Conservation (phyloP, 352 stramenopile genomes). For the Pythium phragmiticola region DNA sequence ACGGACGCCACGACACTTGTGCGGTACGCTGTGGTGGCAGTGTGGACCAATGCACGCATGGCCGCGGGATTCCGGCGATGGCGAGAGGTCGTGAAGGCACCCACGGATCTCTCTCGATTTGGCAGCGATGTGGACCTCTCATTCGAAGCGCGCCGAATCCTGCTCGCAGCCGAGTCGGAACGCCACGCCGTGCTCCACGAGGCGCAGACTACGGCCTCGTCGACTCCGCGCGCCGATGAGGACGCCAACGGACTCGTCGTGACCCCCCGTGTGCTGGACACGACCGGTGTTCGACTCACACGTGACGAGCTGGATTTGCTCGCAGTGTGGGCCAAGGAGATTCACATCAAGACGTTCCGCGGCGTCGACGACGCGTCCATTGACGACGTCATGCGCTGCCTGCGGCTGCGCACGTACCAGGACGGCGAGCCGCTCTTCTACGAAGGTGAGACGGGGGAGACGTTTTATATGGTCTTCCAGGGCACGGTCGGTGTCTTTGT, state of each 20-base stretch:
- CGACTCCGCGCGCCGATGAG: background rate
- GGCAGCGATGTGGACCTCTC: slow-evolving; percentile 13
- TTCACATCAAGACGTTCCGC: slow-evolving; percentile 48
- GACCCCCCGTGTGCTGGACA: slow-evolving; percentile 6
- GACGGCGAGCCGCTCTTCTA: slow-evolving; percentile 54
- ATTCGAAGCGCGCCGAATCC: slow-evolving; percentile 25
- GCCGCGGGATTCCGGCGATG: slow-evolving; percentile 10
- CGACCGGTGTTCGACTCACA: slow-evolving; percentile 4
- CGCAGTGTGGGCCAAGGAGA: slow-evolving; percentile 38
- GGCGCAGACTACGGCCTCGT: background rate
- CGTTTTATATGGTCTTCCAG: slow-evolving; percentile 55
- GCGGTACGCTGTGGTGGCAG: slow-evolving; percentile 1
- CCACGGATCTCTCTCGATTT: slow-evolving; percentile 8
- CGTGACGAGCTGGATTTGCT: slow-evolving; percentile 38
- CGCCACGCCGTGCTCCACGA: slow-evolving; percentile 1
- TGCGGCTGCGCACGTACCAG: slow-evolving; percentile 42
- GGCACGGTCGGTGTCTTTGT: slow-evolving; percentile 55
- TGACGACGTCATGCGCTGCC: slow-evolving; percentile 40
- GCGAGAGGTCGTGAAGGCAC: background rate
- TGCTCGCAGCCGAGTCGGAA: slow-evolving; percentile 31
- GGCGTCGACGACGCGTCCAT: slow-evolving; percentile 37
- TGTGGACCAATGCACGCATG: slow-evolving; percentile 3
- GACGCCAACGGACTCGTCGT: background rate
- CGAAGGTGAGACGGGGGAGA: slow-evolving; percentile 52
- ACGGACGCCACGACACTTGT: background rate